Evolutionary conservation across 2,329 filamentous ascomycete genomes (phyloP), one percentile per base, ranked within the genome.

Genomic region (Ilyonectria robusta): DNA sequence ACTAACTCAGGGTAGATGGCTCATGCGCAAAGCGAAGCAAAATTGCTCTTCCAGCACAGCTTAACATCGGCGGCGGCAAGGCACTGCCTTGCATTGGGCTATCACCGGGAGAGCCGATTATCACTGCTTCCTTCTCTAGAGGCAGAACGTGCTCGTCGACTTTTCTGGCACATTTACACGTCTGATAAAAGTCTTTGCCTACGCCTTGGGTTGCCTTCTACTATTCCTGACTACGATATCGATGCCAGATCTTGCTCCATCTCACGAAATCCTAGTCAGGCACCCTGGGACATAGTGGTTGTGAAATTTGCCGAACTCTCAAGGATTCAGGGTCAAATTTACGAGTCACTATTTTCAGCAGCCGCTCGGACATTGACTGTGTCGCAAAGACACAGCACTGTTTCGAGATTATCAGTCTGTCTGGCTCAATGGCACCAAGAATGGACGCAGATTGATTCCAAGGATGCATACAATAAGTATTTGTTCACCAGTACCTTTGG

Each of bases 131-230:
- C 31, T 15, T 15, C 48, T 5, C 40, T 21, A 13, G 55, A 65
- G 2, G 55, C 48, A 4, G 60, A 58, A 21, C 46, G 60, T 11
- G 35, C 50, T 17, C 53, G 60, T 10, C 35, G 46, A 17, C 46
- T 63, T 4, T 63, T 65, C 29, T 59, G 62, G 62, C 56, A 65
- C 29, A 42, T 65, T 17, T 65, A 65, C n/a, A 56, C 59, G 13
- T 55, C 29, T 2, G 62, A 59, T 19, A 65, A 65, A 40, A 55
- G 59, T n/a, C 42, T 65, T 5, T 47, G 48, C 11, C 37, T 29
- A 4, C 48, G 62, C 11, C 56, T 65, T 29, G 62, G 56, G 13
- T 26, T 40, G 21, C 37, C 26, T 6, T 65, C 56, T 4, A 59
- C 56, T 2, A 56, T 65, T 26, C 62, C 59, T 15, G 62, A 65